Conservation (phyloP, 169 alveolate genomes). For the Prorocentrum cordatum region DNA sequence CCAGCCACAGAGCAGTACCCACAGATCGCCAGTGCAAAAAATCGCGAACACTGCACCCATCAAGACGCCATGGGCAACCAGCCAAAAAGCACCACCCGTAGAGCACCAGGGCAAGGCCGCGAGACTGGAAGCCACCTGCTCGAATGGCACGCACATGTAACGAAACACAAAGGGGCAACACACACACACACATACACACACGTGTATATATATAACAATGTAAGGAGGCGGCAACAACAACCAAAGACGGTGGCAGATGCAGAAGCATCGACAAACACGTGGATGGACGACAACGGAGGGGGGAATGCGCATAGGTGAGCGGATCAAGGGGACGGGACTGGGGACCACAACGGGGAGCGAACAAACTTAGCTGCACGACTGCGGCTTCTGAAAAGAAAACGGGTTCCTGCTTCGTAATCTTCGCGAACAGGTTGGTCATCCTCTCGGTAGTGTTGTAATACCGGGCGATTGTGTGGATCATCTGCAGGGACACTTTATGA, state of each 20-base stretch:
- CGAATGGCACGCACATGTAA: too few species aligned
- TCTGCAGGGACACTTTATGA: too few species aligned
- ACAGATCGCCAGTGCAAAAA: background rate
- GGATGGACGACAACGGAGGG: too few species aligned
- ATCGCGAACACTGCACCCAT: background rate
- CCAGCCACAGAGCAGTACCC: background rate
- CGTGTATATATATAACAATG: background rate
- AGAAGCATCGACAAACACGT: too few species aligned
- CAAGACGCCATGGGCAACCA: background rate
- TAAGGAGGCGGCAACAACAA: too few species aligned
- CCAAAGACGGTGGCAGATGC: too few species aligned
- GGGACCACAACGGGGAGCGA: background rate
- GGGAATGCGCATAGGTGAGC: too few species aligned
- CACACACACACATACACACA: too few species aligned
- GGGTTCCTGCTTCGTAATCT: slow-evolving; percentile 92
- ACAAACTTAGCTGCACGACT: background rate
- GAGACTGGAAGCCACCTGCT: too few species aligned
- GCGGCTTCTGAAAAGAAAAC: slow-evolving; percentile 71
- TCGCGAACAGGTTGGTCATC: slow-evolving; percentile 91
- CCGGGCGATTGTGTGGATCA: slow-evolving; percentile 94
- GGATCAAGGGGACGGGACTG: background rate
- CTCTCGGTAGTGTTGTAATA: slow-evolving; percentile 92
- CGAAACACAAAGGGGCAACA: too few species aligned
- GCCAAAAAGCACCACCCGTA: background rate
- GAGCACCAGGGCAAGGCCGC: too few species aligned